Conservation (phyloP, 441 rosid genomes). For the Syzygium malaccense region DNA sequence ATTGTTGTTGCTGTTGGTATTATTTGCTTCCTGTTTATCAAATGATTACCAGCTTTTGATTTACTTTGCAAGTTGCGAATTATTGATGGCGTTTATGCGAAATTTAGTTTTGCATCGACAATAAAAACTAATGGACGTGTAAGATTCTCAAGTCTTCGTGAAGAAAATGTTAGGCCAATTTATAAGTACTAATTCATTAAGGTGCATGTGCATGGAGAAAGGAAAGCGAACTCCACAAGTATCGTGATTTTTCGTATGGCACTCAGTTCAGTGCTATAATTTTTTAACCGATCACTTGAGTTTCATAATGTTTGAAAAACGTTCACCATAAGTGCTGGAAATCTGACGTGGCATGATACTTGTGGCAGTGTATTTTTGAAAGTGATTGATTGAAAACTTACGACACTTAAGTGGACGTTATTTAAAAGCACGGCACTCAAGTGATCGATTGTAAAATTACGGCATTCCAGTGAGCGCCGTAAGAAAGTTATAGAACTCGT, state of each 20-base stretch:
- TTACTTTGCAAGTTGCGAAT: not conserved
- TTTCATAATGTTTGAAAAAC: not conserved
- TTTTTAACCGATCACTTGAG: not conserved
- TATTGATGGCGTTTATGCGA: not conserved
- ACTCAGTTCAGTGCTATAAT: not conserved
- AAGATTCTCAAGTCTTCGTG: not conserved
- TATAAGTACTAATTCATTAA: not conserved
- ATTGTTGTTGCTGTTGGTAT: not conserved
- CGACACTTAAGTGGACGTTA: not conserved
- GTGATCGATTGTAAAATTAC: not conserved
- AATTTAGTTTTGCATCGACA: not conserved
- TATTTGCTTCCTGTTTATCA: not conserved
- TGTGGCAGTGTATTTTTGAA: not conserved
- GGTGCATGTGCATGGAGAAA: not conserved
- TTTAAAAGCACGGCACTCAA: not conserved
- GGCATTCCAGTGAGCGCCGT: fast-evolving
- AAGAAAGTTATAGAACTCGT: not conserved
- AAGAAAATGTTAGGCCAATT: not conserved
- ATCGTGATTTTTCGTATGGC: not conserved
- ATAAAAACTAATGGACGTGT: not conserved
- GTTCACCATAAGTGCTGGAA: not conserved
- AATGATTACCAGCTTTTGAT: not conserved
- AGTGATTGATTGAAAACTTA: not conserved
- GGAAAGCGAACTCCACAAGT: not conserved
- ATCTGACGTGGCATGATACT: not conserved